phyloP scores from a whole-genome alignment of 2,329 filamentous ascomycete species.

The Ceratocystis alfenasii region DNA sequence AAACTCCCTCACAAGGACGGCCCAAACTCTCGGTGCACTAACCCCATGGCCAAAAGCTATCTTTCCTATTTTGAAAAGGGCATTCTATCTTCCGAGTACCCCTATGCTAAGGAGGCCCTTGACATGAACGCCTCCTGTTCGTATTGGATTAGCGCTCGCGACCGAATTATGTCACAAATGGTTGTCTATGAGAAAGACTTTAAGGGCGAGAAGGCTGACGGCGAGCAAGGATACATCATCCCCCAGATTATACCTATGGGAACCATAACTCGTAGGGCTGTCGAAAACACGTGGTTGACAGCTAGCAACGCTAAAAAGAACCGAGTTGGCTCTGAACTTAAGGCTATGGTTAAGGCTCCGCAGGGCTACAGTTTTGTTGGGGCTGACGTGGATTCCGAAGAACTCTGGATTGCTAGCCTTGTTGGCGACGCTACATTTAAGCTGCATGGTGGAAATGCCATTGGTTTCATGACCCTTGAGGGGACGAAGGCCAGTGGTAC shows the following conservation, averaged over 20 bases:
- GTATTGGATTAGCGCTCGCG: conserved; percentile 95
- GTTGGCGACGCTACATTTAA: conserved; percentile 91
- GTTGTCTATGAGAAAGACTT: conserved; percentile 69
- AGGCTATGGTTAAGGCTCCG: conserved; percentile 90
- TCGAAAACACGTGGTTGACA: conserved; percentile 97
- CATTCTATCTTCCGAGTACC: conserved; percentile 71
- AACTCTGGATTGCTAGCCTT: conserved; percentile 94
- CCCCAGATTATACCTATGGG: conserved; percentile 98
- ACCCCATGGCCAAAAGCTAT: conserved; percentile 84
- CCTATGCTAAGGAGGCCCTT: conserved; percentile 84
- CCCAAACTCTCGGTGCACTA: conserved; percentile 68
- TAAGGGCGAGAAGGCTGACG: conserved; percentile 24
- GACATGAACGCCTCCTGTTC: conserved; percentile 99
- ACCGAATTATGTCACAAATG: conserved; percentile 89
- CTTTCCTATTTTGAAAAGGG: conserved; percentile 84
- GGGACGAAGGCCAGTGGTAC: conserved; percentile 89
- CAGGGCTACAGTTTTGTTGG: conserved; percentile 88
- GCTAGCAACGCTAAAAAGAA: conserved; percentile 96
- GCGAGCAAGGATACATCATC: conserved; percentile 61
- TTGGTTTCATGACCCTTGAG: conserved; percentile 98
- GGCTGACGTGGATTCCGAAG: conserved; percentile 92
- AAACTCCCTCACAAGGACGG: conserved; percentile 97
- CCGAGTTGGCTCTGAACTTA: conserved; percentile 88
- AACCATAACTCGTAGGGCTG: conserved; percentile 83
- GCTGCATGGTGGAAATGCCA: conserved; percentile 88